Evolutionary conservation across 495 filamentous ascomycete genomes (phyloP).

Genomic region (Podospora australis): DNA sequence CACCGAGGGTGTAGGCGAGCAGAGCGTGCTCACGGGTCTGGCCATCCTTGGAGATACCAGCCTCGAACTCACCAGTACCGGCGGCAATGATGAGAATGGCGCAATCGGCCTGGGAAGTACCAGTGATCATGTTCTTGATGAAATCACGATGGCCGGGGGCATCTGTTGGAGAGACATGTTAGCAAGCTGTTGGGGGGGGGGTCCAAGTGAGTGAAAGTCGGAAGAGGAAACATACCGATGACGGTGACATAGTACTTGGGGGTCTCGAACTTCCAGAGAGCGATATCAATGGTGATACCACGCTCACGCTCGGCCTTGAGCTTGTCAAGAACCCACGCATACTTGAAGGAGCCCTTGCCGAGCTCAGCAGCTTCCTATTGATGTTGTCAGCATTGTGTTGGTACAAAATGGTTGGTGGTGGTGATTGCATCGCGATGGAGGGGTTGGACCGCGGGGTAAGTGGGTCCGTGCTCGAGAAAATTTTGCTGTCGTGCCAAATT

Average conservation of each 20-base stretch:
- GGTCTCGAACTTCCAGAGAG: constrained; percentile 99
- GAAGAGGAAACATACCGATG: constrained; percentile 63
- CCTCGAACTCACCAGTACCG: constrained; percentile 99
- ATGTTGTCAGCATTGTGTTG: constrained; percentile 23
- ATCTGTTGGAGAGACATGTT: constrained; percentile 46
- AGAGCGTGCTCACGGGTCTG: constrained; percentile 99
- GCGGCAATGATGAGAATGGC: constrained; percentile 99
- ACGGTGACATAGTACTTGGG: constrained; percentile 98
- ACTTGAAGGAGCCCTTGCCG: constrained; percentile 99
- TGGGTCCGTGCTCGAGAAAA: constrained; percentile 28
- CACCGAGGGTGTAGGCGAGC: constrained; percentile 99
- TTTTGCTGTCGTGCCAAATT: constrained; percentile 15
- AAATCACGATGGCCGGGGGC: constrained; percentile 99
- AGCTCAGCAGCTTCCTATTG: constrained; percentile 93
- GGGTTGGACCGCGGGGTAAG: constrained; percentile 9
- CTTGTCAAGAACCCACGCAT: constrained; percentile 99
- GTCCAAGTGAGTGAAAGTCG: background rate
- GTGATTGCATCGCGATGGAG: constrained; percentile 1
- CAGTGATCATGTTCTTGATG: constrained; percentile 99
- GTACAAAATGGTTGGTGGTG: background rate
- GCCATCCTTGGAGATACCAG: constrained; percentile 99
- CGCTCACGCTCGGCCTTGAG: constrained; percentile 99
- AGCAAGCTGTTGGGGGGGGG: background rate
- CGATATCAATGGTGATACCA: constrained; percentile 99
- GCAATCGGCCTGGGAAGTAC: constrained; percentile 99